Base-by-base conservation (phyloP, 495 filamentous ascomycete species). In the Jackrogersella multiformis region DNA sequence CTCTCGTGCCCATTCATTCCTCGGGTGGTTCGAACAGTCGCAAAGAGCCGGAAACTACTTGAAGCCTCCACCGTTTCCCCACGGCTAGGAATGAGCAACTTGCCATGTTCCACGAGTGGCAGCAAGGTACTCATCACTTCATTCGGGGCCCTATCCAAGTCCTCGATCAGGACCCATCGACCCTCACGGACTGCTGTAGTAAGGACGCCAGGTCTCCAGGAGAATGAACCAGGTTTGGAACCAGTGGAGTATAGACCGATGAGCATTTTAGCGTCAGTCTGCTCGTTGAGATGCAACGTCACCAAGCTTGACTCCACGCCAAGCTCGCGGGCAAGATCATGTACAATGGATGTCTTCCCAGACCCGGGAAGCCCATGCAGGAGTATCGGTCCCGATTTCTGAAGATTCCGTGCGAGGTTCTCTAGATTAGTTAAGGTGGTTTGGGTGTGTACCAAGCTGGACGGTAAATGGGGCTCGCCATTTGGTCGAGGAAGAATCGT, bases 151-250 rank as follows among this genome's bases (percentile, higher is more conserved):
- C 94, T 90, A 74, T 99, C 91, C 24, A 99, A 83, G 74, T 99
- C 96, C 79, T 99, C 96, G 56, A 99, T 94, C 56, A 98, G 80
- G 4, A 99, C 88, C 96, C 95, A 98, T 71, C 93, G 86, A 41
- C 96, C 96, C 79, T 98, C 94, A 73, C 83, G 88, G 1, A 97
- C 92, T 12, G 96, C 96, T 35, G 92, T 96, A 0, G 94, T 97
- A 61, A 99, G 80, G 10, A 97, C 90, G 76, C 96, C 96, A n/a
- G 95, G 87, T 51, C 89, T 87, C 96, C 96, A 99, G 24, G 82
- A 85, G 70, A 98, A 98, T 2, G 92, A 91, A 0, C 94, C 96
- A 5, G 92, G 92, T 42, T 88, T 90, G 13, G 89, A 89, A 24
- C 82, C 82, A n/a, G 92, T 93, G 6, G 93, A 89, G 76, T 99